phyloP scores from a whole-genome alignment of 345 rosid species.

The Cardamine chenopodiifolia region DNA sequence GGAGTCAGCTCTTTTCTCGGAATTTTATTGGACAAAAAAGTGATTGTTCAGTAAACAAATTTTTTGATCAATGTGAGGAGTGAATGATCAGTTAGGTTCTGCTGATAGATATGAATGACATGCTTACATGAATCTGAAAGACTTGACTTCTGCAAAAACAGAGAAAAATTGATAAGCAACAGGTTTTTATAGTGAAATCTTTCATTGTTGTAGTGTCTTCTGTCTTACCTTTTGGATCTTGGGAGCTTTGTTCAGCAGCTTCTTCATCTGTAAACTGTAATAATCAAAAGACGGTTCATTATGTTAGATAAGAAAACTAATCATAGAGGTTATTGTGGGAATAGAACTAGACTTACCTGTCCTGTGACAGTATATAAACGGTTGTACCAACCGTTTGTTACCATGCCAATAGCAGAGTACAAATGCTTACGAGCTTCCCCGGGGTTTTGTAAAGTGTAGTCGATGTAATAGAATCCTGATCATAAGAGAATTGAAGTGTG shows the following conservation, averaged over 20 bases:
- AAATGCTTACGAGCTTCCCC: slow-evolving; percentile 75
- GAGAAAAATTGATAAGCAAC: slow-evolving; percentile 15
- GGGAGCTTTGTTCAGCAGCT: slow-evolving; percentile 59
- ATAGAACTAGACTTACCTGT: slow-evolving; percentile 50
- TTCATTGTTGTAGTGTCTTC: not conserved
- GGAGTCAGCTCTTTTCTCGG: slow-evolving; percentile 23
- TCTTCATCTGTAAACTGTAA: slow-evolving; percentile 73
- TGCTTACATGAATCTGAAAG: slow-evolving; percentile 72
- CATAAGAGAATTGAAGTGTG: not conserved
- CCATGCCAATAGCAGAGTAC: slow-evolving; percentile 84
- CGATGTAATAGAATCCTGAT: slow-evolving; percentile 86
- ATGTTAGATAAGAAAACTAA: not conserved
- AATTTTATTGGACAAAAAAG: slow-evolving; percentile 19
- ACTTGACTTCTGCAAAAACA: slow-evolving; percentile 63
- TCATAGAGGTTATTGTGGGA: slow-evolving; percentile 1
- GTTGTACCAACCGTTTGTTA: slow-evolving; percentile 88
- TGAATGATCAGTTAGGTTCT: not conserved
- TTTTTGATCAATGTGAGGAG: slow-evolving; percentile 25
- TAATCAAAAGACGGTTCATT: not conserved
- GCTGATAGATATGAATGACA: slow-evolving; percentile 12
- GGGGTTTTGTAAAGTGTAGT: slow-evolving; percentile 84
- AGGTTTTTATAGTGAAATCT: not conserved
- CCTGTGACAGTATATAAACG: slow-evolving; percentile 91
- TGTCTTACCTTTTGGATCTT: slow-evolving; percentile 62
- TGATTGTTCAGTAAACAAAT: slow-evolving; percentile 29